phyloP scores from a whole-genome alignment of 805 yeast genomes.

The Nakazawaea pomicola region DNA sequence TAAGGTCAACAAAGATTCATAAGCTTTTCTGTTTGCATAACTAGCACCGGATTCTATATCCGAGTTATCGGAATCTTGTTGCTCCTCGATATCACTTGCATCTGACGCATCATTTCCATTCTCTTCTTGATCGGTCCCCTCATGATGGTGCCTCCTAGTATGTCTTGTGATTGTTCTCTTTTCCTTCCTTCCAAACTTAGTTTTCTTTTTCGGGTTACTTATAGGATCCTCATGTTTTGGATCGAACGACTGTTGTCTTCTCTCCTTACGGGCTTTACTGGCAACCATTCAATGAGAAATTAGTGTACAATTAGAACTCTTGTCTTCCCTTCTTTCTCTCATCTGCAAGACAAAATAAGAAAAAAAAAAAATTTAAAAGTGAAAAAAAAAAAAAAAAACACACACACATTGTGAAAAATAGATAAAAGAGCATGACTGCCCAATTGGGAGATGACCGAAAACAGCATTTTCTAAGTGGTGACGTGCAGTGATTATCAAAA shows the following conservation, averaged over 20 bases:
- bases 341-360: background rate
- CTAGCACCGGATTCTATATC: conserved; percentile 18
- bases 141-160: conserved; percentile 31
- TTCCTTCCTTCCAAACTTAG: conserved; percentile 54
- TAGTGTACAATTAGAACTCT: too few relatives aligned
- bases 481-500: too few relatives aligned
- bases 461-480: too few relatives aligned
- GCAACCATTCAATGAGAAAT: too few relatives aligned
- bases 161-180: conserved; percentile 57
- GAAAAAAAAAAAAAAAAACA: too few relatives aligned
- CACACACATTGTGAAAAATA: too few relatives aligned
- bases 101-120: conserved; percentile 14
- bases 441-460: too few relatives aligned
- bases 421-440: too few relatives aligned
- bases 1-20: conserved; percentile 62
- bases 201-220: conserved; percentile 1
- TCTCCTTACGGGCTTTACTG: conserved; percentile 16
- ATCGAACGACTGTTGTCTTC: conserved; percentile 12
- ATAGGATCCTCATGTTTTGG: background rate
- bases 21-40: conserved; percentile 40
- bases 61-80: conserved; percentile 18
- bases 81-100: too few relatives aligned
- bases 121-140: conserved; percentile 17
- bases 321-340: background rate
- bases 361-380: too few relatives aligned